A percentile compares a stretch with the other conserved stretches of the same genome.
Evolutionary conservation across 2,329 filamentous ascomycete genomes (phyloP).

Genomic region (Sporothrix curviconia): DNA sequence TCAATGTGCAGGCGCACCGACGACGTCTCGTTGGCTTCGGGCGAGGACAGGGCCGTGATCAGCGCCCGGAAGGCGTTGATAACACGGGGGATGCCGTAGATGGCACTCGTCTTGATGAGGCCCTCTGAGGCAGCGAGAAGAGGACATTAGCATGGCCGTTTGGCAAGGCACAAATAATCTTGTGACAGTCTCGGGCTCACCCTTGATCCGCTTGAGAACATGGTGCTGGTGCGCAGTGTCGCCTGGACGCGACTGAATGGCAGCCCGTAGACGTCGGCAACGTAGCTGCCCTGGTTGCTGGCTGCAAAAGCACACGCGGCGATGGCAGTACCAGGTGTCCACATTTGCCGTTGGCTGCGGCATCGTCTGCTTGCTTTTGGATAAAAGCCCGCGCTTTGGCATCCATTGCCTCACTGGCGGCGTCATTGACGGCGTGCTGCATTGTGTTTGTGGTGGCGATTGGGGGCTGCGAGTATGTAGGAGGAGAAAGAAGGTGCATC

Average conservation of each 20-base stretch:
- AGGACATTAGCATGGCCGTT: no score
- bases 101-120: conserved; percentile 24
- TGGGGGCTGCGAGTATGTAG: background rate
- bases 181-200: no score
- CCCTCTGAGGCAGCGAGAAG: no score
- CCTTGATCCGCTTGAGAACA: conserved; percentile 16
- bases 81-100: conserved; percentile 24
- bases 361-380: background rate
- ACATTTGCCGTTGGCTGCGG: background rate
- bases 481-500: background rate
- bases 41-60: conserved; percentile 18
- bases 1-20: conserved; percentile 20
- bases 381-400: background rate
- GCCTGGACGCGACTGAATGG: background rate
- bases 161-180: no score
- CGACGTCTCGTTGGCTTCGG: conserved; percentile 20
- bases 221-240: conserved; percentile 6
- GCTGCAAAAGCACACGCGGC: conserved; percentile 14
- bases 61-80: conserved; percentile 24
- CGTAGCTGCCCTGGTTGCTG: conserved; percentile 16
- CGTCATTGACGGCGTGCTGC: background rate
- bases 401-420: background rate
- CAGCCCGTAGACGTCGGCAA: conserved; percentile 12
- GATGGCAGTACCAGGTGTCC: conserved; percentile 10
- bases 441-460: background rate